These are phyloP conservation scores for Fragilariopsis cylindrus DNA, from an alignment of 108 stramenopile genomes.

Conservation along the genomic window DNA sequence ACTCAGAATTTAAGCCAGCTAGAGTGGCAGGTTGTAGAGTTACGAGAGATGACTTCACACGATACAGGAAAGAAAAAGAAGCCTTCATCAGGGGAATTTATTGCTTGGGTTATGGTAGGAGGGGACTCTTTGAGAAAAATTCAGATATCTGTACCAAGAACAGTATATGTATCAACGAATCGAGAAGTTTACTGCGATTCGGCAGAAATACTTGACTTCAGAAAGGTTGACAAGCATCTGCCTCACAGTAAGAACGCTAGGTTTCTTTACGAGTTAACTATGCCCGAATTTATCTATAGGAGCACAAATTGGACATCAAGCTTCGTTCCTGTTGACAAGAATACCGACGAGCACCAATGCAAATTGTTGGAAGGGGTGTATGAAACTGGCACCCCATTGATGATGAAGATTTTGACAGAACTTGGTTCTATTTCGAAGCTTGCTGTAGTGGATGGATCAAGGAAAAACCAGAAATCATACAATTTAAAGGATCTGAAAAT, in stretches of 20 bases:
- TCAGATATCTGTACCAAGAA: constrained; percentile 79
- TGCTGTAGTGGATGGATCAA: constrained; percentile 17
- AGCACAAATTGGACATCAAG: constrained; percentile 63
- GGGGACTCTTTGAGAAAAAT: constrained; percentile 78
- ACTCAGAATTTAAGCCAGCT: constrained; percentile 55
- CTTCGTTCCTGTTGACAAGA: constrained; percentile 38
- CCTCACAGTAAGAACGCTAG: constrained; percentile 78
- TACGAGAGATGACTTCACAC: constrained; percentile 81
- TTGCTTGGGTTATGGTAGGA: constrained; percentile 91
- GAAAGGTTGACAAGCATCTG: constrained; percentile 78
- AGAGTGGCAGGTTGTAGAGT: constrained; percentile 94
- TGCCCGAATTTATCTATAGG: constrained; percentile 79
- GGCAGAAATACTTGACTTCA: constrained; percentile 40
- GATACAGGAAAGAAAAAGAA: constrained; percentile 40
- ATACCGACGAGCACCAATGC: constrained; percentile 28
- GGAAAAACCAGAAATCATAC: constrained; percentile 52
- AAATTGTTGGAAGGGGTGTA: constrained; percentile 79
- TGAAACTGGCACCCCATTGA: constrained; percentile 83
- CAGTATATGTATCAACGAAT: constrained; percentile 71
- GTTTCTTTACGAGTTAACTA: constrained; percentile 87
- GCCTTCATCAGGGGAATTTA: constrained; percentile 79
- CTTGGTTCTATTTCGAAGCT: constrained; percentile 81
- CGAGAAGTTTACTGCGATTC: constrained; percentile 46
- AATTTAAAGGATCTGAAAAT: constrained; percentile 57
- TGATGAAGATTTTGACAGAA: constrained; percentile 74